phyloP scores from a whole-genome alignment of 805 yeast genomes.

The Metschnikowia anglica region DNA sequence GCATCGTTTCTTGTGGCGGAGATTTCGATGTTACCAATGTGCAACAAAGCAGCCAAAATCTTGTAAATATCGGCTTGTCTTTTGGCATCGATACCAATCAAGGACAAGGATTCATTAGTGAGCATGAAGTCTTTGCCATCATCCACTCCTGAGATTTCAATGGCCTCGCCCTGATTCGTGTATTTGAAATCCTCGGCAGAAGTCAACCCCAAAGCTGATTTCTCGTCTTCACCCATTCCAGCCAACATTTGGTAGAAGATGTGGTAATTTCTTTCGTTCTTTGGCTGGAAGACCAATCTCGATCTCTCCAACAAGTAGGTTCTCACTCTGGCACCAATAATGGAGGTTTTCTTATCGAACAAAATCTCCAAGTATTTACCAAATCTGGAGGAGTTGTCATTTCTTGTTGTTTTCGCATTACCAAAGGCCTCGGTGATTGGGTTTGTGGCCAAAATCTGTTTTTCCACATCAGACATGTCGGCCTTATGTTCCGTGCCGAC shows the following conservation, averaged over 20 bases:
- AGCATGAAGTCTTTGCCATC: slow-evolving; percentile 75
- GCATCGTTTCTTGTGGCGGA: slow-evolving; percentile 85
- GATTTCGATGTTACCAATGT: slow-evolving; percentile 88
- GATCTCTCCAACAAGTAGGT: slow-evolving; percentile 92
- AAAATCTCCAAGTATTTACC: slow-evolving; percentile 94
- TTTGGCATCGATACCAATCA: slow-evolving; percentile 68
- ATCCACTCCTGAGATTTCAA: slow-evolving; percentile 71
- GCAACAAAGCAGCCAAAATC: slow-evolving; percentile 83
- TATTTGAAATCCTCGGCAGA: slow-evolving; percentile 70
- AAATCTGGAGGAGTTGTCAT: slow-evolving; percentile 95
- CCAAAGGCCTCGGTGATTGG: slow-evolving; percentile 99
- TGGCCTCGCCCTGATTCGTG: slow-evolving; percentile 85
- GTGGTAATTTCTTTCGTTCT: slow-evolving; percentile 89
- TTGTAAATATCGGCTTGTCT: slow-evolving; percentile 70
- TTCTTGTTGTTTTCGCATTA: slow-evolving; percentile 95
- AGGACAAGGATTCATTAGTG: slow-evolving; percentile 71
- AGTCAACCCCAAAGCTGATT: slow-evolving; percentile 57
- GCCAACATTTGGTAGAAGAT: slow-evolving; percentile 86
- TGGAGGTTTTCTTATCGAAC: slow-evolving; percentile 70
- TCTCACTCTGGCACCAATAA: slow-evolving; percentile 92
- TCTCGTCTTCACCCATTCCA: slow-evolving; percentile 62
- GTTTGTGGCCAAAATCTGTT: slow-evolving; percentile 92
- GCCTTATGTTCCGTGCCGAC: slow-evolving; percentile 39
- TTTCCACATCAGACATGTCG: slow-evolving; percentile 88
- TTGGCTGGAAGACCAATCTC: slow-evolving; percentile 89